Evolutionary conservation across 345 rosid species (phyloP).

Genomic region (Citrus maxima): DNA sequence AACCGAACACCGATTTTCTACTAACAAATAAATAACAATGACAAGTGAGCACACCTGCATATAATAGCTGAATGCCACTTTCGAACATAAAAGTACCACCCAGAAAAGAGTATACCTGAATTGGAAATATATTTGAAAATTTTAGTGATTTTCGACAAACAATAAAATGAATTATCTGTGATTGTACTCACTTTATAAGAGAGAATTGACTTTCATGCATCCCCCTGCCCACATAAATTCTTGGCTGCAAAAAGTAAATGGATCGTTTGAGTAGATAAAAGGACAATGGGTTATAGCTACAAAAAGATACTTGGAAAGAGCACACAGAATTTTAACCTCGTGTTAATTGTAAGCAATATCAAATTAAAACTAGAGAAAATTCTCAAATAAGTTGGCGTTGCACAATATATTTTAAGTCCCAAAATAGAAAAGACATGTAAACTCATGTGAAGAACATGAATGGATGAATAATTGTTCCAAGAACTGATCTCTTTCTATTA

Average conservation of each 20-base stretch:
- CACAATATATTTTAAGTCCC: neutral
- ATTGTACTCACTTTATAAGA: constrained; percentile 72
- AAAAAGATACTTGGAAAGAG: neutral
- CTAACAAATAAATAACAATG: constrained; percentile 1
- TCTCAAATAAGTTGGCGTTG: neutral
- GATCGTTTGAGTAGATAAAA: constrained; percentile 20
- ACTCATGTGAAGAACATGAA: constrained; percentile 9
- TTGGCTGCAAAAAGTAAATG: constrained; percentile 60
- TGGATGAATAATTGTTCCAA: neutral
- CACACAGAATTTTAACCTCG: neutral
- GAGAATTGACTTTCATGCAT: constrained; percentile 98
- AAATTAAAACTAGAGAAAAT: neutral
- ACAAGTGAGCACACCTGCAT: constrained; percentile 56
- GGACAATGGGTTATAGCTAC: neutral
- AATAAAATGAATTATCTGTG: constrained; percentile 9
- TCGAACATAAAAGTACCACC: constrained; percentile 69
- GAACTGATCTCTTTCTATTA: neutral
- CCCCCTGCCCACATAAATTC: constrained; percentile 93
- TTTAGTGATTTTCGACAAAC: constrained; percentile 6
- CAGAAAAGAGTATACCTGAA: constrained; percentile 90
- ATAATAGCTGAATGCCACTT: constrained; percentile 72
- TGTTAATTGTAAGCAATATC: neutral
- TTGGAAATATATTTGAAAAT: constrained; percentile 2
- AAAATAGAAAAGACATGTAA: neutral
- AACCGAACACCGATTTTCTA: neutral